Evolutionary conservation across 106 monocot species (phyloP).

Genomic region (Vanilla planifolia): DNA sequence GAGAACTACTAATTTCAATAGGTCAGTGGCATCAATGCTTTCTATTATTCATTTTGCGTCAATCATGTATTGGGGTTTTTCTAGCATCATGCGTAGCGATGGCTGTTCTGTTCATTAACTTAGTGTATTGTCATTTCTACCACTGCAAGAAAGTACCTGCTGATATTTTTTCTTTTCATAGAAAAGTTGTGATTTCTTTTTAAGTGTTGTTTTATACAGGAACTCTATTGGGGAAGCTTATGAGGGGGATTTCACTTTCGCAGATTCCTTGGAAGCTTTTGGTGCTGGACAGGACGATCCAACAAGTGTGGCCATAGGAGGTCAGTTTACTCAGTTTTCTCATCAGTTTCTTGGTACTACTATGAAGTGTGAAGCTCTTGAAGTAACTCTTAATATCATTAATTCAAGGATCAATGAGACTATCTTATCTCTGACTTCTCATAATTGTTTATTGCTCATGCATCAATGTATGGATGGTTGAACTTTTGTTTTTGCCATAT

Average conservation of each 20-base stretch:
- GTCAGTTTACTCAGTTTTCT: constrained; percentile 25
- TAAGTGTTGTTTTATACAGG: constrained; percentile 30
- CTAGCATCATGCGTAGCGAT: no score
- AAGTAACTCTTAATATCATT: background rate
- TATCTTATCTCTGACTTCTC: no score
- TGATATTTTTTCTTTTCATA: background rate
- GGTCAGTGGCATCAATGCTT: background rate
- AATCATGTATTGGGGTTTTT: no score
- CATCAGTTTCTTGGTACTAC: background rate
- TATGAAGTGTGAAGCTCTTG: no score
- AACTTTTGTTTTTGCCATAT: no score
- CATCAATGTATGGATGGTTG: no score
- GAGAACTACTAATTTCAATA: background rate
- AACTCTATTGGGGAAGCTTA: constrained; percentile 65
- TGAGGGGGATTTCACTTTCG: constrained; percentile 71
- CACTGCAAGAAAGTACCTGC: no score
- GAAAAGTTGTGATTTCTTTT: background rate
- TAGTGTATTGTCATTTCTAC: no score
- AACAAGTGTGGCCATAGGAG: constrained; percentile 94
- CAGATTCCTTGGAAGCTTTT: constrained; percentile 92
- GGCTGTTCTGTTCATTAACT: no score
- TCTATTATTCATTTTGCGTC: background rate
- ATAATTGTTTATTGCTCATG: no score
- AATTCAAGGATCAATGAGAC: no score
- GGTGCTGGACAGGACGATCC: constrained; percentile 96